These are phyloP conservation scores for Albizia julibrissin DNA, from an alignment of 306 rosid genomes.

Conservation along the genomic window DNA sequence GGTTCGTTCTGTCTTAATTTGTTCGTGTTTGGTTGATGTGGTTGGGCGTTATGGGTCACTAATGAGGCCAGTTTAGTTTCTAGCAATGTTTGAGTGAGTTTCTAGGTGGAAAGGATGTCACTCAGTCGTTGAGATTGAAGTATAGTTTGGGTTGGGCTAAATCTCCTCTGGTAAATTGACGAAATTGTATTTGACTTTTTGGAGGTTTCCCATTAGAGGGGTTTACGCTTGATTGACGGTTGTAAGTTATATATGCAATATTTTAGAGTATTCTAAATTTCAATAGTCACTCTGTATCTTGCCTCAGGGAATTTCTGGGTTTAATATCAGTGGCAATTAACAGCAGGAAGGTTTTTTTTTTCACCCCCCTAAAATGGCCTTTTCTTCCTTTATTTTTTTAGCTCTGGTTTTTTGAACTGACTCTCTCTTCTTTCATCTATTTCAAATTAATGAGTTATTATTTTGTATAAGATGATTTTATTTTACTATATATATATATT, in stretches of 20 bases:
- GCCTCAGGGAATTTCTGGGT: constrained; percentile 18
- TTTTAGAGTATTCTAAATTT: constrained; percentile 20
- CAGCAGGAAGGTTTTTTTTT: not conserved
- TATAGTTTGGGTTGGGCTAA: constrained; percentile 35
- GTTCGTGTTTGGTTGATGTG: constrained; percentile 14
- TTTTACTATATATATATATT: not conserved
- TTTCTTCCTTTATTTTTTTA: not conserved
- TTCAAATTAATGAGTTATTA: not conserved
- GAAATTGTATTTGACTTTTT: constrained; percentile 37
- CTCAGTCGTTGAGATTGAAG: constrained; percentile 23
- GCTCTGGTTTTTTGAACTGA: not conserved
- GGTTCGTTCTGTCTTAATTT: constrained; percentile 9
- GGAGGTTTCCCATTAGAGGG: constrained; percentile 35
- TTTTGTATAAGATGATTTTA: not conserved
- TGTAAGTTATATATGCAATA: constrained; percentile 27
- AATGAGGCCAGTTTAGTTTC: constrained; percentile 22
- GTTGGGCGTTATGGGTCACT: constrained; percentile 26
- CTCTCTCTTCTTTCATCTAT: constrained; percentile 19
- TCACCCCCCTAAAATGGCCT: not conserved
- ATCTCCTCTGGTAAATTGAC: constrained; percentile 11
- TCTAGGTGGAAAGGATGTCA: not conserved
- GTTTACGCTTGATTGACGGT: constrained; percentile 23
- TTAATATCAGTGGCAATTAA: constrained; percentile 13
- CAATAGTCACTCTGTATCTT: constrained; percentile 19
- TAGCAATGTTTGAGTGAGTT: constrained; percentile 15